phyloP scores from a whole-genome alignment of 495 filamentous ascomycete genomes.

The Terfezia boudieri region DNA sequence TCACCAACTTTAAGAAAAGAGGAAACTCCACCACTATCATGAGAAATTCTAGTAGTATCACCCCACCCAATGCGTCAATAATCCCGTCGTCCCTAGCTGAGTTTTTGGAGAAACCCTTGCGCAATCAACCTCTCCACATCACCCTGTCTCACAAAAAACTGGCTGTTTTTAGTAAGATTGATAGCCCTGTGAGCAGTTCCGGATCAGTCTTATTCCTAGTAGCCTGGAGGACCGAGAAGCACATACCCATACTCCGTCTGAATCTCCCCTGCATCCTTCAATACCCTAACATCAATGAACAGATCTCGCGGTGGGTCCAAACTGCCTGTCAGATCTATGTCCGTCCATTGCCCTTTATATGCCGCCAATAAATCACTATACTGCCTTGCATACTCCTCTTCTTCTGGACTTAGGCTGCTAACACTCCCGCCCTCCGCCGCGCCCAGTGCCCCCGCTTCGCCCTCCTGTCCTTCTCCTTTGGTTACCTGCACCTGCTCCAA shows the following conservation, averaged over 20 bases:
- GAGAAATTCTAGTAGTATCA: too few species aligned
- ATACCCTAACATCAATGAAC: conserved; percentile 90
- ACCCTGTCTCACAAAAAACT: conserved; percentile 89
- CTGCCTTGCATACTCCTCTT: conserved; percentile 85
- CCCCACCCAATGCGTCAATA: too few species aligned
- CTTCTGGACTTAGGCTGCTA: conserved; percentile 83
- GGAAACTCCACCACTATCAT: too few species aligned
- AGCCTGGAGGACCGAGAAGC: not conserved
- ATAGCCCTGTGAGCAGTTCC: conserved; percentile 41
- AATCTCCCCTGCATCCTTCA: conserved; percentile 96
- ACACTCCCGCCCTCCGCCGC: conserved; percentile 25
- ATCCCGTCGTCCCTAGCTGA: conserved; percentile 30
- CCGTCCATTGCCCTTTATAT: conserved; percentile 97
- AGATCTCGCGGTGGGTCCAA: conserved; percentile 85
- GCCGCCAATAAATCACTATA: conserved; percentile 82
- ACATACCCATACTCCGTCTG: conserved; percentile 96
- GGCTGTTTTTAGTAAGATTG: conserved; percentile 90
- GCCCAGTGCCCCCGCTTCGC: conserved; percentile 17
- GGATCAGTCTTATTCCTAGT: not conserved
- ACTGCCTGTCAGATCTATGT: conserved; percentile 87
- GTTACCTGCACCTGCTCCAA: conserved; percentile 29
- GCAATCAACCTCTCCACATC: conserved; percentile 90
- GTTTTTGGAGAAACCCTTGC: conserved; percentile 88
- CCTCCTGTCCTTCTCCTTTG: conserved; percentile 10
- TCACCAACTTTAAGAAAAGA: too few species aligned